Evolutionary conservation across 495 filamentous ascomycete genomes (phyloP), one percentile per base, ranked within the genome.

Genomic region (Lophiotrema nucula): DNA sequence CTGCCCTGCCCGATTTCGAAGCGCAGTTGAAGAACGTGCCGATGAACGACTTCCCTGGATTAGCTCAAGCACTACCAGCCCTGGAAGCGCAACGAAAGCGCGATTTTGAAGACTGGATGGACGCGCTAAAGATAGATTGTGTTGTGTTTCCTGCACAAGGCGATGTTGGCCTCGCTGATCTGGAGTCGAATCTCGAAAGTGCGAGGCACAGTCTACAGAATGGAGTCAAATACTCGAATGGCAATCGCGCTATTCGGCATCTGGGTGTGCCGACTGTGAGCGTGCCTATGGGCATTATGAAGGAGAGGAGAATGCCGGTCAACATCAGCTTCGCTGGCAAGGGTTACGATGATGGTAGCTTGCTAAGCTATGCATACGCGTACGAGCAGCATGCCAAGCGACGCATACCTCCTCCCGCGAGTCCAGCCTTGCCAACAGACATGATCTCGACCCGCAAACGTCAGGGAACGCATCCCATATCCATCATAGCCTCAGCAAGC

Each of bases 61-160:
- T 71, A 37, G 47, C 31, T 24, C 46, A 50, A 28, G 69, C 69
- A 2, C 50, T 74, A 0, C 35, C 51, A 33, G 50, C 47, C 23
- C 65, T 74, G 18, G 72, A 72, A 54, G 54, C 48, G 2, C 53
- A 62, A 54, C 66, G 69, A 4, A 70, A 72, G 47, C 49, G 60
- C 4, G 62, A 68, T 37, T 49, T 72, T 10, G 69, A 74, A 43
- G 63, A 65, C 38, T 74, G 70, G 67, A 48, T 74, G 70, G n/a
- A n/a, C n/a, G n/a, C n/a, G n/a, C n/a, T n/a, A n/a, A n/a, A n/a
- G n/a, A n/a, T n/a, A n/a, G n/a, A n/a, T n/a, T n/a, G n/a, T n/a
- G n/a, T n/a, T n/a, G n/a, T n/a, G n/a, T n/a, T n/a, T n/a, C n/a
- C n/a, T n/a, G n/a, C n/a, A n/a, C n/a, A n/a, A n/a, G n/a, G n/a